Conservation (phyloP, 2,329 filamentous ascomycete species). For the Aspergillus udagawae region DNA sequence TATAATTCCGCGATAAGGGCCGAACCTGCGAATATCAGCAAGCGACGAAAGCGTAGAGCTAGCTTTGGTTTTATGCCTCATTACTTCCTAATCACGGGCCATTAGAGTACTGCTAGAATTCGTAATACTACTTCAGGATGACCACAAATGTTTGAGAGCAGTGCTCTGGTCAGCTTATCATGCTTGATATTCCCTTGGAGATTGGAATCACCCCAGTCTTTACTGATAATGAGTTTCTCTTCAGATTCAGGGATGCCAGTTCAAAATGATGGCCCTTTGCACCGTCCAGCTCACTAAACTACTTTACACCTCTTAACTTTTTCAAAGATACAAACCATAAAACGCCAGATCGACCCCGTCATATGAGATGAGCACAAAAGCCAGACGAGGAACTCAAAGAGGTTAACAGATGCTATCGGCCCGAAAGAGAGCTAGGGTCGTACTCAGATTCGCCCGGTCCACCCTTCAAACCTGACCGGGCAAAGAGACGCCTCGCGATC, state of each 20-base stretch:
- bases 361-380: constrained; percentile 3
- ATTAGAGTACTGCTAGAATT: not conserved
- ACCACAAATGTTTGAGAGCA: not conserved
- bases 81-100: not conserved
- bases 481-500: not conserved
- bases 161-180: not conserved
- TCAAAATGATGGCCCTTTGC: not conserved
- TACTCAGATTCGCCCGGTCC: not conserved
- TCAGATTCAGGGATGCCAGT: not conserved
- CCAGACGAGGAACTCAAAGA: constrained; percentile 1
- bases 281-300: constrained; percentile 4
- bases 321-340: constrained; percentile 10
- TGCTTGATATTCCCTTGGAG: not conserved
- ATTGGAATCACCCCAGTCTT: not conserved
- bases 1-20: too few relatives aligned
- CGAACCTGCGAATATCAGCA: too few relatives aligned
- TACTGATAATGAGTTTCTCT: not conserved
- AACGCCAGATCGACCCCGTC: constrained; percentile 18
- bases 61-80: too few relatives aligned
- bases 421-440: constrained; percentile 6
- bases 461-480: not conserved
- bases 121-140: not conserved
- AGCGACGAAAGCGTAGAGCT: too few relatives aligned
- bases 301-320: constrained; percentile 7
- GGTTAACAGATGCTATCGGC: constrained; percentile 4